Evolutionary conservation across 2,329 filamentous ascomycete species (phyloP), one percentile per base, ranked within the genome.

Genomic region (Aspergillus caelatus): DNA sequence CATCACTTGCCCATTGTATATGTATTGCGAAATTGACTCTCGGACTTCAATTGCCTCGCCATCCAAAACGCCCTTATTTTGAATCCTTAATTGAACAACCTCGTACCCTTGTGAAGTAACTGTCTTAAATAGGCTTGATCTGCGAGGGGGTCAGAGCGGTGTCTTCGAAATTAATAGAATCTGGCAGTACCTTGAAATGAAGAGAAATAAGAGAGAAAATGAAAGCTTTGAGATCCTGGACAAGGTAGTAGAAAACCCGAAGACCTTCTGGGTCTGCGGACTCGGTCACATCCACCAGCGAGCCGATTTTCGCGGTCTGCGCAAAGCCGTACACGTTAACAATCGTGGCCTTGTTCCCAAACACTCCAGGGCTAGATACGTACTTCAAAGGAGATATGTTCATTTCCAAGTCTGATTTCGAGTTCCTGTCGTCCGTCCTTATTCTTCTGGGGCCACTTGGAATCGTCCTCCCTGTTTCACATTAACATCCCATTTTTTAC

Each of bases 361-460:
- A 32, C n/a, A 55, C 16, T 19, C 32, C 32, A 12, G 41, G n/a
- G 23, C n/a, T 28, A 21, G 39, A 14, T 45, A 64, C 67, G 48
- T 79, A 94, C 94, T 89, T 99, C 95, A 70, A 99, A 99, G 1
- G 93, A 96, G 71, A 99, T 98, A 78, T 98, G 94, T 68, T 99
- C 95, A 73, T 91, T 95, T 48, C 94, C 95, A 61, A 99, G 78
- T 56, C 94, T 87, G 63, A 99, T 97, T 79, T 99, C 95, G 55
- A 99, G 85, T 81, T 99, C 95, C 78, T 99, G 95, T 67, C 94
- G 88, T 41, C 95, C 95, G 73, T 99, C 95, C 82, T 98, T 98
- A 83, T 99, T 99, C 87, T 98, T 99, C 79, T 96, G 93, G 0
- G 95, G 95, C 95, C 95, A 99, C 78, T 97, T 97, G 30, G 89